These are phyloP conservation scores for Globisporangium sylvaticum DNA, from an alignment of 352 stramenopile genomes.

Conservation along the genomic window DNA sequence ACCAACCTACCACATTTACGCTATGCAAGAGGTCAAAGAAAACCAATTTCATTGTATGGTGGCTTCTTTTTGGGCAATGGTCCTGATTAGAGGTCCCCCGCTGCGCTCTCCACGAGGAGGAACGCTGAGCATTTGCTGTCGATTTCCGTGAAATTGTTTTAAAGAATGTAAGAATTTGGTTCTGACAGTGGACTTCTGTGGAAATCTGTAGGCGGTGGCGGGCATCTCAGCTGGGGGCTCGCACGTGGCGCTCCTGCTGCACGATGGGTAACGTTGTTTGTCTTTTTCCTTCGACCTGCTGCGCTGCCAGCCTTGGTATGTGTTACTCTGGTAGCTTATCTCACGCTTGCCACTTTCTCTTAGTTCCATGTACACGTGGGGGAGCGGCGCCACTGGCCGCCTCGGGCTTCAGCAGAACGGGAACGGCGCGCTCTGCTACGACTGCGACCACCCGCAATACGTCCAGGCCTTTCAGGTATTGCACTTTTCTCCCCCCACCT, in stretches of 20 bases:
- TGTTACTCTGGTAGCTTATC: no score
- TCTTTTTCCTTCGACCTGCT: no score
- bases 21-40: not conserved
- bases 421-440: constrained; percentile 47
- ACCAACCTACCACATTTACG: not conserved
- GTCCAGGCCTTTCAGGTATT: constrained; percentile 48
- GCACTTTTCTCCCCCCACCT: no score
- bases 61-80: no score
- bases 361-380: constrained; percentile 90
- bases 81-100: constrained; percentile 47
- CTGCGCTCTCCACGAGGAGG: constrained; percentile 55
- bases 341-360: no score
- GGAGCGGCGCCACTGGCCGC: constrained; percentile 73
- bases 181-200: not conserved
- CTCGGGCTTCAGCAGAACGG: constrained; percentile 70
- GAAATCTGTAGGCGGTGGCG: constrained; percentile 39
- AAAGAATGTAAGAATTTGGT: not conserved
- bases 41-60: not conserved
- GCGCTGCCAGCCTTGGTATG: no score
- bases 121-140: constrained; percentile 26
- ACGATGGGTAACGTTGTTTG: constrained; percentile 66
- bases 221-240: constrained; percentile 73
- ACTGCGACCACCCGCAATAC: constrained; percentile 57
- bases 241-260: constrained; percentile 78
- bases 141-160: not conserved